A percentile compares a stretch with the other conserved stretches of the same genome.
Conservation (phyloP, 345 rosid species). For the Leavenworthia alabamica region DNA sequence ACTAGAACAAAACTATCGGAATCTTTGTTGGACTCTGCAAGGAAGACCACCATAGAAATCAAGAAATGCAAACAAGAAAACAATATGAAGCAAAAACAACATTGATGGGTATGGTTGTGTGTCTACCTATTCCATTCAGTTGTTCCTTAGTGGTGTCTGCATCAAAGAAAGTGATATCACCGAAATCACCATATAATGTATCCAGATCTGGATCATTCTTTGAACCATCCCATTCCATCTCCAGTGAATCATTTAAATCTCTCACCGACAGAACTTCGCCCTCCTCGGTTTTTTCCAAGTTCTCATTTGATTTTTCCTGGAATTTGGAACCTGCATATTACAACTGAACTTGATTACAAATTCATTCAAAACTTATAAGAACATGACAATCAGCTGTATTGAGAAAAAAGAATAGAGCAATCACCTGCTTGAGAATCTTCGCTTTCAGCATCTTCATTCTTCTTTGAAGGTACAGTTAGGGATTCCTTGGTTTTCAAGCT, state of each 20-base stretch:
- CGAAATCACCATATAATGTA: constrained; percentile 26
- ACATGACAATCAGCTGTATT: background rate
- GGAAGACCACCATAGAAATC: background rate
- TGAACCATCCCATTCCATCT: constrained; percentile 26
- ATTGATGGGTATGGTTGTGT: background rate
- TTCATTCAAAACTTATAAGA: background rate
- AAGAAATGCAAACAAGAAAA: constrained; percentile 6
- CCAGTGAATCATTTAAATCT: constrained; percentile 26
- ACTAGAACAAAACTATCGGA: background rate
- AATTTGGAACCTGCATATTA: constrained; percentile 24
- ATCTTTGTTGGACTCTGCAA: constrained; percentile 16
- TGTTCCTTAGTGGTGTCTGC: constrained; percentile 3
- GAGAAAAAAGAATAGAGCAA: background rate
- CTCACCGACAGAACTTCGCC: constrained; percentile 15
- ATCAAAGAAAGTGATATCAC: constrained; percentile 28
- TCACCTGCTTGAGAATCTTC: constrained; percentile 5
- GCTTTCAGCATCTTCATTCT: constrained; percentile 1
- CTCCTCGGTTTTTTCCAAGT: constrained; percentile 14
- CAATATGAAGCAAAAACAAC: background rate
- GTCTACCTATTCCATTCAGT: constrained; percentile 11
- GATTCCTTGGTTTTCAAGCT: constrained; percentile 42
- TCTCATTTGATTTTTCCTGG: constrained; percentile 7
- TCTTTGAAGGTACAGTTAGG: constrained; percentile 12
- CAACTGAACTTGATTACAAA: constrained; percentile 5
- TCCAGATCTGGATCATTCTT: constrained; percentile 28